Conservation (phyloP, 352 stramenopile species). For the Phytopythium litorale region DNA sequence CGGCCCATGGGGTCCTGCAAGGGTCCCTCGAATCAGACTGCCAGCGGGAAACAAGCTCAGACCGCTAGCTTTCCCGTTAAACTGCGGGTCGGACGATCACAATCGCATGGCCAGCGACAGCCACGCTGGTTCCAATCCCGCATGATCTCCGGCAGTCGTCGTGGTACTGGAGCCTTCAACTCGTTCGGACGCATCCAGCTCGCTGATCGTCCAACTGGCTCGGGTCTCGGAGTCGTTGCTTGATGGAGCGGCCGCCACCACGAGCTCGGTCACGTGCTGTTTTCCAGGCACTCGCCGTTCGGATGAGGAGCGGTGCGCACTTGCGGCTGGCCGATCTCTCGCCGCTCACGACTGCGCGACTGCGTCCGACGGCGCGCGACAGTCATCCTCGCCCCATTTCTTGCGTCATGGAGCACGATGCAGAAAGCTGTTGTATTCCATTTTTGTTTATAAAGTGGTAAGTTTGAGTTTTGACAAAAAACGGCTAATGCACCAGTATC, state of each 20-base stretch:
- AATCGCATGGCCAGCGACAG: not conserved
- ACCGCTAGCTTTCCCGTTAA: not conserved
- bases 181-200: not conserved
- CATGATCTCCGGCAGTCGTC: not conserved
- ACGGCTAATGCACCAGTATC: too few relatives aligned
- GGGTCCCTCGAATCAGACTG: not conserved
- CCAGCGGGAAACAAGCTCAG: not conserved
- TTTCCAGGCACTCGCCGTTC: constrained; percentile 5
- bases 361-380: not conserved
- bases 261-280: not conserved
- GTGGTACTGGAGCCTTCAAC: not conserved
- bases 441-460: too few relatives aligned
- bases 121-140: not conserved
- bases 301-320: not conserved
- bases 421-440: not conserved
- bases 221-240: too few relatives aligned
- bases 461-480: not conserved
- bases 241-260: not conserved
- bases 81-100: not conserved
- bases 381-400: constrained; percentile 1
- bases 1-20: not conserved
- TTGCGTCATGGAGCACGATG: not conserved
- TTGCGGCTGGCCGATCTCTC: constrained; percentile 1
- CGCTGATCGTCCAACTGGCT: not conserved
- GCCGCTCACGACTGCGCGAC: not conserved